These are phyloP conservation scores for Claviceps lovelessii DNA, from an alignment of 2,329 filamentous ascomycete species.

Conservation along the genomic window DNA sequence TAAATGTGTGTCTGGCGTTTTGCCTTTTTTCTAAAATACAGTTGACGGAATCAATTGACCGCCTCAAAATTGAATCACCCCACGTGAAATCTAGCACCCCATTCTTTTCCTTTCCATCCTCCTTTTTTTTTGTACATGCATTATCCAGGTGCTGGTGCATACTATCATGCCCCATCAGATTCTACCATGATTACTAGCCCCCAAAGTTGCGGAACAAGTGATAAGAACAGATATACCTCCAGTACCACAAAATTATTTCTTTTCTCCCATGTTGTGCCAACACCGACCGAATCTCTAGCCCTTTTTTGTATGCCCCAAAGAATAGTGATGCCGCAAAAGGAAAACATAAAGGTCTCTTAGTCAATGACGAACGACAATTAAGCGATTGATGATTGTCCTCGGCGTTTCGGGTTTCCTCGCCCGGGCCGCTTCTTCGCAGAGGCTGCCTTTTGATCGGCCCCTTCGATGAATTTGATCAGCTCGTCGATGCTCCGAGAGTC, in stretches of 20 bases:
- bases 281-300: background rate
- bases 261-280: background rate
- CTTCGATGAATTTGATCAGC: slow-evolving; percentile 87
- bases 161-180: background rate
- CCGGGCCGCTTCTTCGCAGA: slow-evolving; percentile 41
- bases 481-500: slow-evolving; percentile 85
- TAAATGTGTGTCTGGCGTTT: background rate
- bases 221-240: background rate
- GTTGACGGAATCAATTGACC: background rate
- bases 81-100: too few relatives aligned
- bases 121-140: background rate
- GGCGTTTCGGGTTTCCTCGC: slow-evolving; percentile 41
- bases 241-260: background rate
- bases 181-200: background rate
- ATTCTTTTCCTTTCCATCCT: too few relatives aligned
- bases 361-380: background rate
- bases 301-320: background rate
- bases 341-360: background rate
- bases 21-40: slow-evolving; percentile 2
- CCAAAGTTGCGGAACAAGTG: background rate
- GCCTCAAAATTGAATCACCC: background rate
- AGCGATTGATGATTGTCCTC: slow-evolving; percentile 19
- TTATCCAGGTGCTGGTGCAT: background rate
- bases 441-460: slow-evolving; percentile 40
- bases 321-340: background rate